phyloP scores from a whole-genome alignment of 148 eudicot species.

The Mesembryanthemum crystallinum region DNA sequence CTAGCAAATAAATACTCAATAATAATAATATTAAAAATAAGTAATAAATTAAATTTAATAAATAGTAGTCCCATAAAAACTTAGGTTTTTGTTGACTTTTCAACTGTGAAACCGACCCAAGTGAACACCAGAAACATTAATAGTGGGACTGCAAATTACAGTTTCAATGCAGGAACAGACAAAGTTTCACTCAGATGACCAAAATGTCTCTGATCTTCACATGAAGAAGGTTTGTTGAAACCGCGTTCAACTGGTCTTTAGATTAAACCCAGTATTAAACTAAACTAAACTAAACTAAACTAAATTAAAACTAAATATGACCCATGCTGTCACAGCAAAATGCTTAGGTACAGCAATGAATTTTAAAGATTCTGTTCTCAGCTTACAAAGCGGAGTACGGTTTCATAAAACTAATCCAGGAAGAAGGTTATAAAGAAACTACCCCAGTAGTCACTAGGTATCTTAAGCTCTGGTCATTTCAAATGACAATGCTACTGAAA shows the following conservation, averaged over 20 bases:
- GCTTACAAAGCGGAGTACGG: background rate
- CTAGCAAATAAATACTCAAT: too few species aligned
- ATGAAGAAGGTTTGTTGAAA: slow-evolving; percentile 22
- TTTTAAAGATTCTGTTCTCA: background rate
- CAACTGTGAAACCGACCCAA: slow-evolving; percentile 14
- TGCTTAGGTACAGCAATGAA: background rate
- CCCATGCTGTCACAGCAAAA: slow-evolving; percentile 18
- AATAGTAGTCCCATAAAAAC: too few species aligned
- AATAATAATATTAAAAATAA: too few species aligned
- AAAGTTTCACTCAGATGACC: slow-evolving; percentile 22
- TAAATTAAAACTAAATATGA: background rate
- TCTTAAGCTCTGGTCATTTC: too few species aligned
- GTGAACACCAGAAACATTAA: background rate
- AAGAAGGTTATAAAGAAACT: too few species aligned
- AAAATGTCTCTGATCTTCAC: slow-evolving; percentile 25
- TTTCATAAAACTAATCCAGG: background rate
- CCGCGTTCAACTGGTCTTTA: slow-evolving; percentile 22
- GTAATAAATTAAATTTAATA: too few species aligned
- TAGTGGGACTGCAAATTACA: slow-evolving; percentile 12
- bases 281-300: slow-evolving; percentile 1
- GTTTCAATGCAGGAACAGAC: slow-evolving; percentile 24
- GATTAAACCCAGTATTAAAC: background rate
- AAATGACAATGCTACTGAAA: background rate
- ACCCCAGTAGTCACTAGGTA: too few species aligned
- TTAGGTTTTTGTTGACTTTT: slow-evolving; percentile 13